Conservation (phyloP, 2,329 filamentous ascomycete species). For the Colletotrichum cereale region DNA sequence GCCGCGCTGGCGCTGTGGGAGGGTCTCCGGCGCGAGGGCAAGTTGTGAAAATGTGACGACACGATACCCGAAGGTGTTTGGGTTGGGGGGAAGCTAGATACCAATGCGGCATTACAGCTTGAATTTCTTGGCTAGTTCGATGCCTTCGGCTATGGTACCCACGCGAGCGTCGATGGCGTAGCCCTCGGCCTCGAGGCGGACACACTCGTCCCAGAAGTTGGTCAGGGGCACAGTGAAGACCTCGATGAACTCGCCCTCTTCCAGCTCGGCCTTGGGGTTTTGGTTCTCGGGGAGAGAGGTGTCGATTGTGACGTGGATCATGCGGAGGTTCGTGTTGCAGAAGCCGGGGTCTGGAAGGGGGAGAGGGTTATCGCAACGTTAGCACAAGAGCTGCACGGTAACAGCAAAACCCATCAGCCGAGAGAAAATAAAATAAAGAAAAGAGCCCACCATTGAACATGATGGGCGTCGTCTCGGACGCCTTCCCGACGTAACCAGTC, state of each 20-base stretch:
- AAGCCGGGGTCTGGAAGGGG: slow-evolving; percentile 68
- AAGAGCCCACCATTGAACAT: slow-evolving; percentile 69
- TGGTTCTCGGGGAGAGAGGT: slow-evolving; percentile 77
- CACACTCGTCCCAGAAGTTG: slow-evolving; percentile 75
- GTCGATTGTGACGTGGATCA: slow-evolving; percentile 81
- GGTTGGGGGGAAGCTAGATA: rapidly evolving
- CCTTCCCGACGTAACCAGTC: slow-evolving; percentile 72
- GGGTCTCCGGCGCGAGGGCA: slow-evolving; percentile 62
- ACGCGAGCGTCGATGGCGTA: slow-evolving; percentile 85
- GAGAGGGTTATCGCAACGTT: not conserved
- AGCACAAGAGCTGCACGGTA: not conserved
- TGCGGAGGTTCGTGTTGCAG: slow-evolving; percentile 75
- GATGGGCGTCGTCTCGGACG: slow-evolving; percentile 69
- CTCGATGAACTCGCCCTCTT: slow-evolving; percentile 87
- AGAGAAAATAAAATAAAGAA: not conserved
- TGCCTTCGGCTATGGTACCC: slow-evolving; percentile 82
- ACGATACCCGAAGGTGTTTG: not conserved
- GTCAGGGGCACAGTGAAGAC: slow-evolving; percentile 77
- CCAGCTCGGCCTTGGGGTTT: slow-evolving; percentile 75
- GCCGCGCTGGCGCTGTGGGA: slow-evolving; percentile 71
- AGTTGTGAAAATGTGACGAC: slow-evolving; percentile 47
- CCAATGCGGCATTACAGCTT: slow-evolving; percentile 50
- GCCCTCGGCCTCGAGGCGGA: slow-evolving; percentile 75
- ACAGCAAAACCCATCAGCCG: not conserved
- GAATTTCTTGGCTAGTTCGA: slow-evolving; percentile 76